These are phyloP conservation scores for Polygonum maritimum DNA, from an alignment of 148 eudicot species.

Conservation along the genomic window DNA sequence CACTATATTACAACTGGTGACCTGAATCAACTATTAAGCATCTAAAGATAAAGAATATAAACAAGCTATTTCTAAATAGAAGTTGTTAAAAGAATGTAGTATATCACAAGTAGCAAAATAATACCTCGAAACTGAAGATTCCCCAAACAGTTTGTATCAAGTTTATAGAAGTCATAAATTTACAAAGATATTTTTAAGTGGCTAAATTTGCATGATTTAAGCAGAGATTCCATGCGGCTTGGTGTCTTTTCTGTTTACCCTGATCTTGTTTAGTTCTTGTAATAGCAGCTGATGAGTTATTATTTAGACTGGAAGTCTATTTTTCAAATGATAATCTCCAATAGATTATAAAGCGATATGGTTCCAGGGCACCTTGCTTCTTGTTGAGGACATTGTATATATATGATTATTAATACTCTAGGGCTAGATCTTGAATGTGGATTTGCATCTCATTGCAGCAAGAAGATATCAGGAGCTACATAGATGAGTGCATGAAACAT, in stretches of 20 bases:
- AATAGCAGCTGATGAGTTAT: neutral
- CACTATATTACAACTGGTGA: neutral
- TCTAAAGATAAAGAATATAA: neutral
- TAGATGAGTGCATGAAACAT: constrained; percentile 71
- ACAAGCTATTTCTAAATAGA: neutral
- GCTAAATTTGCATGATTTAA: neutral
- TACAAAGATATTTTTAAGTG: neutral
- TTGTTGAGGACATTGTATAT: neutral
- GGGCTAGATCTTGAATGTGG: neutral
- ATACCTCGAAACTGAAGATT: neutral
- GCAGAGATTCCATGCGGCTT: neutral
- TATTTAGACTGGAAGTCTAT: too few relatives aligned
- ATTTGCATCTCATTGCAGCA: constrained; percentile 57
- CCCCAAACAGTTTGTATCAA: neutral
- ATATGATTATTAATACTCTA: neutral
- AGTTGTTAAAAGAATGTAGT: neutral
- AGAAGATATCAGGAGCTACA: constrained; percentile 90
- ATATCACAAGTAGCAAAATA: neutral
- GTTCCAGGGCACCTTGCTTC: neutral
- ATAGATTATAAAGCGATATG: neutral
- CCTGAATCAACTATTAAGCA: neutral
- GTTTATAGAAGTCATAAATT: too few relatives aligned
- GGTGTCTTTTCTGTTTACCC: neutral
- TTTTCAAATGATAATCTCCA: neutral
- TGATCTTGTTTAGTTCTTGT: neutral